Base-by-base conservation (phyloP, 164 flowering plant genomes). In the Liriodendron chinense region DNA sequence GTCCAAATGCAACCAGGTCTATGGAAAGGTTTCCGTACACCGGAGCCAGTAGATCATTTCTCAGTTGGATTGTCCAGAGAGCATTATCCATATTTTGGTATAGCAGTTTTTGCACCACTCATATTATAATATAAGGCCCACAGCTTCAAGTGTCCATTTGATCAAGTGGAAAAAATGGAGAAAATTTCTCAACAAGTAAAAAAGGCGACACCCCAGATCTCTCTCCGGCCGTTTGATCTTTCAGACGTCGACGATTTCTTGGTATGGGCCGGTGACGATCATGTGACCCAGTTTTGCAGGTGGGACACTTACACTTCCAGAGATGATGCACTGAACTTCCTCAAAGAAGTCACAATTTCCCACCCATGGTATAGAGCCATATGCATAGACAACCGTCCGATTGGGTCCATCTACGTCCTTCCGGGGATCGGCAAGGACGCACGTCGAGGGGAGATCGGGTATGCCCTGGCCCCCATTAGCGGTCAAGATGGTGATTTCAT, bases 351-450 rank as follows among this genome's bases (percentile, higher is more conserved):
- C 6, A 65, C 16, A 18, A 78, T 83, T 2, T 79, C 79, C 4
- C 82, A 79, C 65, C 86, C 84, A 12, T 84, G 77, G 75, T 65
- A 80, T n/a, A 74, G 83, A 9, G 83, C 90, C 4, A 86, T 87
- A 10, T 87, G 90, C 76, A 13, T 83, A 22, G 74, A 73, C 12
- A 80, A 77, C 69, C 78, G 76, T 23, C 79, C 86, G 14, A 77
- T 86, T 22, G 87, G 88, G 5, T 77, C 76, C 65, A 70, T 86
- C 3, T 80, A 78, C 0, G 66, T 87, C 57, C 74, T 26, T 48
- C 84, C 77, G 0, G 78, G 70, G 7, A 69, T 79, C 5, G 80
- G 78, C 0, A 80, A 80, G 1, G 79, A 74, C 47, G 50, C 59
- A 65, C 76, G 77, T 49, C 75, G 76, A 28, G 90, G 78, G 1